Evolutionary conservation across 345 rosid genomes (phyloP).

Genomic region (Sonneratia alba): DNA sequence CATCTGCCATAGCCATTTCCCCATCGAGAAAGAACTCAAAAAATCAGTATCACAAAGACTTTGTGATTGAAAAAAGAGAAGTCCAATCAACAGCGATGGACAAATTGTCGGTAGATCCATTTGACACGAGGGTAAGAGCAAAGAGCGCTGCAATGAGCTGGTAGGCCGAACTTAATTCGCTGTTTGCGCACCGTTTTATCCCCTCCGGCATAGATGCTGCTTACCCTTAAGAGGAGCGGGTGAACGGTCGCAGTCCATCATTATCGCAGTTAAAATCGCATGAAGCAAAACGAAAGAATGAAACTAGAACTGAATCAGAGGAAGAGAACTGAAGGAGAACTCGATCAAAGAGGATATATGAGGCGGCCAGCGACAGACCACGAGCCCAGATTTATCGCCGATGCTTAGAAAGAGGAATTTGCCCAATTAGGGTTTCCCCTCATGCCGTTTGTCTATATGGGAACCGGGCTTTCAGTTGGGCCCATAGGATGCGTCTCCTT

Average conservation of each 20-base stretch:
- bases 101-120: conserved; percentile 36
- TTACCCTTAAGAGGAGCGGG: conserved; percentile 22
- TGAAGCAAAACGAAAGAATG: neutral
- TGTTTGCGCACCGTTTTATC: conserved; percentile 43
- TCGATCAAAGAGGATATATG: neutral
- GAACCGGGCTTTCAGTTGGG: neutral
- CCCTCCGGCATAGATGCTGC: conserved; percentile 21
- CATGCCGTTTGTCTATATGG: neutral
- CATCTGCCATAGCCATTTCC: conserved; percentile 20
- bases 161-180: conserved; percentile 39
- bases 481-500: neutral
- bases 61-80: no score
- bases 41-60: no score
- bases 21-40: no score
- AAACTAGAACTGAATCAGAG: no score
- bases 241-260: conserved; percentile 25
- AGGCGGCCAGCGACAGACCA: neutral
- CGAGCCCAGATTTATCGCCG: no score
- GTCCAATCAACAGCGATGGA: neutral
- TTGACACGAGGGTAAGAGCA: conserved; percentile 40
- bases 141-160: conserved; percentile 37
- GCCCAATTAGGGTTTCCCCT: neutral
- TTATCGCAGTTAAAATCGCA: neutral
- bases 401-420: neutral
- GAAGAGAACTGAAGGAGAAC: no score